Evolutionary conservation across 345 rosid genomes (phyloP).

Genomic region (Eucalyptus curtisii): DNA sequence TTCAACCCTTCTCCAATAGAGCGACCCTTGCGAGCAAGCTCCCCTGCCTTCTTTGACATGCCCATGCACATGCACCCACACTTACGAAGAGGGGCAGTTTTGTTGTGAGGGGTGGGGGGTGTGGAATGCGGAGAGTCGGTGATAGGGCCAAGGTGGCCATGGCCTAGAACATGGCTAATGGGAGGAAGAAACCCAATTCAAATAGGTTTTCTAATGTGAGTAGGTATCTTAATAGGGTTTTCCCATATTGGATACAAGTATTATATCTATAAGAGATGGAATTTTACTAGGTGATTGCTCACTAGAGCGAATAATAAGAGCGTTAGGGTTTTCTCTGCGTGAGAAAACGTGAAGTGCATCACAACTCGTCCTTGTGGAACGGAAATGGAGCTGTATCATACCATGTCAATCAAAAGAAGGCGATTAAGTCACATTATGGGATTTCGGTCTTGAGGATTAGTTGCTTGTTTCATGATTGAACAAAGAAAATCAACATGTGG

Average conservation of each 20-base stretch:
- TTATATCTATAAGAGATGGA: not conserved
- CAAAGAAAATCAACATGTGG: not conserved
- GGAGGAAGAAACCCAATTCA: not conserved
- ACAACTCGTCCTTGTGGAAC: not conserved
- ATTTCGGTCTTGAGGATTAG: not conserved
- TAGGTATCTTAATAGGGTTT: not conserved
- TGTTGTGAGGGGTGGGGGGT: accelerated
- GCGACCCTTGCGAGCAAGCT: not conserved
- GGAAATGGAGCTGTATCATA: not conserved
- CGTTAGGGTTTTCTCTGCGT: not conserved
- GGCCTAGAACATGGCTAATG: not conserved
- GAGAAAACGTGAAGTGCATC: not conserved
- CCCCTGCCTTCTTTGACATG: not conserved
- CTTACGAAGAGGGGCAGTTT: too few species aligned
- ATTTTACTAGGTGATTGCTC: not conserved
- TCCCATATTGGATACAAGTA: not conserved
- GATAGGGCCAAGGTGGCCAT: not conserved
- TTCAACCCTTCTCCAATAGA: not conserved
- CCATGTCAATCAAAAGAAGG: not conserved
- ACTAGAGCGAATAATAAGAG: not conserved
- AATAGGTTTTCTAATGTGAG: not conserved
- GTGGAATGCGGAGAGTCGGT: not conserved
- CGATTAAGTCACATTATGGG: not conserved
- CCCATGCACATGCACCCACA: too few species aligned
- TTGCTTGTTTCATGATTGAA: not conserved